Conservation (phyloP, 148 eudicot genomes). For the Agrostemma githago region DNA sequence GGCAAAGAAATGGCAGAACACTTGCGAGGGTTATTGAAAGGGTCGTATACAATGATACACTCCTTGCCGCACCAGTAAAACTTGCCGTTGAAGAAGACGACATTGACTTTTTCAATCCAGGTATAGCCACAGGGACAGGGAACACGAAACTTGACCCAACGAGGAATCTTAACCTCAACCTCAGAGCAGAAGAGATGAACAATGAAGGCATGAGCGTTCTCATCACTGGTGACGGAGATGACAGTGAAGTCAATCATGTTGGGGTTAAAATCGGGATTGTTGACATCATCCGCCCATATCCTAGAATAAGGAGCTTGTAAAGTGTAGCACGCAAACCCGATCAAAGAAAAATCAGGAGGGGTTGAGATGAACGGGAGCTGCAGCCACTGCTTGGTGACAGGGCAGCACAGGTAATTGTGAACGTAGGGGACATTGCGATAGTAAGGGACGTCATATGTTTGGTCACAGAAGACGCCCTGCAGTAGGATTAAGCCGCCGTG, state of each 20-base stretch:
- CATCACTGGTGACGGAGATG: neutral
- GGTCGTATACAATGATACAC: neutral
- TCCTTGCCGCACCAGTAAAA: neutral
- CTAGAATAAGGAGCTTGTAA: neutral
- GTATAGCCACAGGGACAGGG: neutral
- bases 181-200: neutral
- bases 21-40: neutral
- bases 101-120: neutral
- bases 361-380: neutral
- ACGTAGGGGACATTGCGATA: neutral
- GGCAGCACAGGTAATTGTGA: neutral
- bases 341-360: neutral
- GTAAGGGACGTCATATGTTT: neutral
- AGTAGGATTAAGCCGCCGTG: neutral
- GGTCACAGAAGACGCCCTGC: neutral
- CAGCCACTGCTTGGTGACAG: neutral
- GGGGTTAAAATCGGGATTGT: neutral
- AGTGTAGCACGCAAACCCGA: neutral
- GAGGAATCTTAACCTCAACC: neutral
- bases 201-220: neutral
- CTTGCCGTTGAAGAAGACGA: neutral
- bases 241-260: conserved; percentile 5
- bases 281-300: neutral
- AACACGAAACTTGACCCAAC: neutral
- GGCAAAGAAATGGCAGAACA: neutral